Base-by-base conservation (phyloP, 331 rosid species). In the Phaseolus coccineus region DNA sequence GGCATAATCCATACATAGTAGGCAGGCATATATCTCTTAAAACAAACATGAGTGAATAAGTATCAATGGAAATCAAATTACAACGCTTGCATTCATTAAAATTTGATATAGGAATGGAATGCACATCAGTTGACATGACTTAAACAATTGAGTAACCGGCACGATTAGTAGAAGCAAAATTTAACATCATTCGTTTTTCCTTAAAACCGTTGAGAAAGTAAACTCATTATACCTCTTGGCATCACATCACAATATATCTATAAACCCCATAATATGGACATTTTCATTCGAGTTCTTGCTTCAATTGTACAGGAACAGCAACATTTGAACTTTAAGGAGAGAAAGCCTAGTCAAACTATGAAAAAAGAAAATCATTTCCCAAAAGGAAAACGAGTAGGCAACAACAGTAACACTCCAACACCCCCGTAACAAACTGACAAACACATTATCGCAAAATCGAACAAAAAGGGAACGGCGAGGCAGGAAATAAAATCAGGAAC, bases 81-180 rank as follows among this genome's bases (percentile, higher is more conserved):
- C 67, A 44, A 74, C 4, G 55, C 76, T 73, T 73, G 30, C 52
- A 63, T 44, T 67, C 66, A 68, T 67, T 24, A 47, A 44, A 57
- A 22, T 46, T 47, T 39, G 55, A 66, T 10, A 52, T 1, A 50
- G 53, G 2, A 51, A 35, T 50, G 42, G 30, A 63, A 64, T 63
- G 39, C 62, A 19, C 51, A 47, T 40, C 27, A 40, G 5, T 73
- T 28, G 35, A 42, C 47, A 16, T 37, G 5, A 35, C 68, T 28
- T 62, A 62, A 33, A 63, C 10, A 14, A 25, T 50, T 33, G 46
- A 75, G 31, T 0, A 74, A 4, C 10, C 31, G 11, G 47, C 19
- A 11, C 19, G 40, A 51, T 22, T 48, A 74, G n/a, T n/a, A 42
- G 22, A 37, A 40, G 40, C 40, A 27, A 22, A 57, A 44, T 19